Conservation (phyloP, 1,284 basidiomycete species). For the Crepidotus sp. region DNA sequence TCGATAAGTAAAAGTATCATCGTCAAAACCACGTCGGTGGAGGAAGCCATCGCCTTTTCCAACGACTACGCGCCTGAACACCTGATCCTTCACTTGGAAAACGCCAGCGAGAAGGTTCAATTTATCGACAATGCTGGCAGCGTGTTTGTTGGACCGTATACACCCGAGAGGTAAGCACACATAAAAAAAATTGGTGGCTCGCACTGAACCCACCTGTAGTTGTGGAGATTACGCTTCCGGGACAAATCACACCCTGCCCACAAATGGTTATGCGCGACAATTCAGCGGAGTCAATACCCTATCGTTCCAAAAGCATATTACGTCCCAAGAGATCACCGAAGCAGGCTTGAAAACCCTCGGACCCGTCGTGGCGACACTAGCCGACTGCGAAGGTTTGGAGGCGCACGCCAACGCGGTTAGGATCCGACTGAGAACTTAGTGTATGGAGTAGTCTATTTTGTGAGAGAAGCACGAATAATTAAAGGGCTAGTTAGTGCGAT, state of each 20-base stretch:
- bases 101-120: slow-evolving; percentile 59
- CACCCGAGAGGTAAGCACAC: slow-evolving; percentile 78
- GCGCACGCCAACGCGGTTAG: slow-evolving; percentile 90
- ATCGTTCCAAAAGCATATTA: slow-evolving; percentile 99
- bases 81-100: slow-evolving; percentile 80
- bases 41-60: slow-evolving; percentile 81
- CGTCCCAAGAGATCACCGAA: slow-evolving; percentile 83
- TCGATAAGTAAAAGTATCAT: slow-evolving; percentile 92
- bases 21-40: slow-evolving; percentile 58
- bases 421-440: slow-evolving; percentile 41
- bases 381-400: slow-evolving; percentile 91
- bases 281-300: slow-evolving; percentile 97
- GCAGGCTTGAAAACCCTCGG: slow-evolving; percentile 77
- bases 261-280: slow-evolving; percentile 93
- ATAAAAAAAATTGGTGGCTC: neutral
- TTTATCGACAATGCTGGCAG: slow-evolving; percentile 87
- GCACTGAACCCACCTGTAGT: slow-evolving; percentile 31
- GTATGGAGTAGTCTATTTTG: slow-evolving; percentile 16
- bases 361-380: slow-evolving; percentile 83
- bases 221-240: slow-evolving; percentile 99
- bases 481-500: slow-evolving; percentile 62
- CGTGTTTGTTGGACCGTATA: slow-evolving; percentile 91
- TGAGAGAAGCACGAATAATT: slow-evolving; percentile 11
- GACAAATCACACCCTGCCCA: slow-evolving; percentile 95
- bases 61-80: slow-evolving; percentile 99